These are phyloP conservation scores for Trichoderma koningiopsis DNA, from an alignment of 2,329 filamentous ascomycete species.

Conservation along the genomic window DNA sequence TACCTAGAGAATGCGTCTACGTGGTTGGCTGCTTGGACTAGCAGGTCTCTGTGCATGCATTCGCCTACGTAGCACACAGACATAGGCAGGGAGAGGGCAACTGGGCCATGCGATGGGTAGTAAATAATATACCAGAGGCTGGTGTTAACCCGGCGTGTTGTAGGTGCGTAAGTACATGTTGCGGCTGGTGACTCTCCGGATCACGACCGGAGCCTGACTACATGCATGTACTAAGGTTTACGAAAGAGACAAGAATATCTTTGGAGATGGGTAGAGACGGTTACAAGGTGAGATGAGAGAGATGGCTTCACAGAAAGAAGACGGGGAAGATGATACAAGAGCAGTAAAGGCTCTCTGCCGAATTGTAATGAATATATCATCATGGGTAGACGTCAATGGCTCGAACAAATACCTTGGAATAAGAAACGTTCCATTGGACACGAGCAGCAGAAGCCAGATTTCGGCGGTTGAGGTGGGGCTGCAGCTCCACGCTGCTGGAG, in stretches of 20 bases:
- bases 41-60: not conserved
- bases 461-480: slow-evolving; percentile 5
- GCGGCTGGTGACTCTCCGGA: not conserved
- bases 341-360: not conserved
- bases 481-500: not conserved
- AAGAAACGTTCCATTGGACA: slow-evolving; percentile 12
- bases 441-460: slow-evolving; percentile 8
- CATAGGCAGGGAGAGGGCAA: not conserved
- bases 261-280: not conserved
- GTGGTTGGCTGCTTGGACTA: not conserved
- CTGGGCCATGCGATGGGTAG: not conserved
- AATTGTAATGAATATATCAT: not conserved
- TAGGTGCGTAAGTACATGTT: not conserved
- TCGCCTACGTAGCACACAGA: not conserved
- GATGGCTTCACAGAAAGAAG: not conserved
- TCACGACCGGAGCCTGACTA: not conserved
- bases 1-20: not conserved
- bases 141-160: not conserved
- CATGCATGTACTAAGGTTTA: no score
- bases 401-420: not conserved
- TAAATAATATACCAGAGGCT: not conserved
- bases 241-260: not conserved
- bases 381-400: not conserved
- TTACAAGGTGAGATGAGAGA: not conserved
- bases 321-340: not conserved